Conservation (phyloP, 1,139 yeast genomes). For the Sugiyamaella xylanicola region DNA sequence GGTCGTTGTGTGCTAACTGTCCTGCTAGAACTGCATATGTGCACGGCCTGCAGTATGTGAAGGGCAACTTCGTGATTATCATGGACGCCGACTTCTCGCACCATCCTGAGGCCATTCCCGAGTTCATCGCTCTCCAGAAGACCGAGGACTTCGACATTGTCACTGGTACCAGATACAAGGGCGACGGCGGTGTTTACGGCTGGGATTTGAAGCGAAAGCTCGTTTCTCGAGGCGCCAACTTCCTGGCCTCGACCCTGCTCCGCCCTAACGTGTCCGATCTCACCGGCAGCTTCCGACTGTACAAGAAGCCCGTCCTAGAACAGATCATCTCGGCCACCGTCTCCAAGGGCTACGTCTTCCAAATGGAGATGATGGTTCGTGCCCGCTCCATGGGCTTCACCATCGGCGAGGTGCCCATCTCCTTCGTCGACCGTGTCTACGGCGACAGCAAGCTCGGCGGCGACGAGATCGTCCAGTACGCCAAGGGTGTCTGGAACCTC, state of each 20-base stretch:
- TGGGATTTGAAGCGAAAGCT: constrained; percentile 84
- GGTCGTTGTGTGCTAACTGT: too few species aligned
- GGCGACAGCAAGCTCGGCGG: constrained; percentile 85
- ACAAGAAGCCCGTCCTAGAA: constrained; percentile 68
- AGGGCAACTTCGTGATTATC: constrained; percentile 75
- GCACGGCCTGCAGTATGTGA: constrained; percentile 71
- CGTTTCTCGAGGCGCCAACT: constrained; percentile 80
- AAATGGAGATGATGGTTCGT: constrained; percentile 88
- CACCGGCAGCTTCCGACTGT: constrained; percentile 78
- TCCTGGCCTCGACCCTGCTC: constrained; percentile 69
- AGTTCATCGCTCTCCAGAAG: constrained; percentile 71
- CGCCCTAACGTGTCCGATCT: constrained; percentile 76
- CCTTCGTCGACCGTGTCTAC: constrained; percentile 76
- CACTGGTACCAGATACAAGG: constrained; percentile 84
- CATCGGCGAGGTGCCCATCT: constrained; percentile 79
- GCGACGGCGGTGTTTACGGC: constrained; percentile 81
- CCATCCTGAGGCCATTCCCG: constrained; percentile 74
- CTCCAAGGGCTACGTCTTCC: constrained; percentile 83
- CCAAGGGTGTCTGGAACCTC: constrained; percentile 73
- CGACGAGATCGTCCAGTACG: constrained; percentile 76
- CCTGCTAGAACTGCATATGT: constrained; percentile 73
- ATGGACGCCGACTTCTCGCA: constrained; percentile 90
- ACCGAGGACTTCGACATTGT: constrained; percentile 69
- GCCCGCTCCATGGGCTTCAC: constrained; percentile 71
- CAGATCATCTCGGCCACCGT: constrained; percentile 69